Evolutionary conservation across 176 grass and related monocot genomes (phyloP).

Genomic region (Echinochloa phyllopogon): DNA sequence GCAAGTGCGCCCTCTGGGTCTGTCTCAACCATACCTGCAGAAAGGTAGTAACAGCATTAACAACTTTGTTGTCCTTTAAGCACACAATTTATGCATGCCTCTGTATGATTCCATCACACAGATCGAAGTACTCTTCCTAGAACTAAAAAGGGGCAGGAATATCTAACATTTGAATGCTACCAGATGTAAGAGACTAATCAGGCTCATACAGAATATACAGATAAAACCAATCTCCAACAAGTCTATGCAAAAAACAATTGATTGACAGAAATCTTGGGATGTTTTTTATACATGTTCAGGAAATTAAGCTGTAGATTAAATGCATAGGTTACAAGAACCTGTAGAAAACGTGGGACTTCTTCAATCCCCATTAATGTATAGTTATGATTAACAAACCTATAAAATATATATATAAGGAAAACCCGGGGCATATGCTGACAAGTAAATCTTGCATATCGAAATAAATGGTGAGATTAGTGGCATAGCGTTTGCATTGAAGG

Average conservation of each 20-base stretch:
- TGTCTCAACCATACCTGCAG: slow-evolving; percentile 90
- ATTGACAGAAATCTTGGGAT: neutral
- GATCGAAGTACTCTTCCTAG: neutral
- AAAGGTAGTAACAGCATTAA: slow-evolving; percentile 26
- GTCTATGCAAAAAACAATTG: neutral
- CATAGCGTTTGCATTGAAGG: neutral
- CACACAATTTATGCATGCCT: neutral
- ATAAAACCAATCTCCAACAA: neutral
- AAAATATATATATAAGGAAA: neutral
- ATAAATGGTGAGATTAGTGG: neutral
- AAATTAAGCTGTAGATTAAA: neutral
- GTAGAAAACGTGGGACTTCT: neutral
- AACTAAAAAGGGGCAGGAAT: slow-evolving; percentile 12
- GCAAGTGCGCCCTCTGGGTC: slow-evolving; percentile 90
- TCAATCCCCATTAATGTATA: slow-evolving; percentile 3
- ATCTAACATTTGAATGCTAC: neutral
- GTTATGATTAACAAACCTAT: neutral
- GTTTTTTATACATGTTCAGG: neutral
- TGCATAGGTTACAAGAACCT: slow-evolving; percentile 4
- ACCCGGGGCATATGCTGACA: neutral
- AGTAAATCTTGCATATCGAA: neutral
- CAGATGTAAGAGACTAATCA: neutral
- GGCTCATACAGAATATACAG: slow-evolving; percentile 10
- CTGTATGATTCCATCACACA: slow-evolving; percentile 10
- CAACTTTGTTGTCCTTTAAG: slow-evolving; percentile 24